Evolutionary conservation across 1,139 yeast species (phyloP).

Genomic region (Schizosaccharomyces versatilis): DNA sequence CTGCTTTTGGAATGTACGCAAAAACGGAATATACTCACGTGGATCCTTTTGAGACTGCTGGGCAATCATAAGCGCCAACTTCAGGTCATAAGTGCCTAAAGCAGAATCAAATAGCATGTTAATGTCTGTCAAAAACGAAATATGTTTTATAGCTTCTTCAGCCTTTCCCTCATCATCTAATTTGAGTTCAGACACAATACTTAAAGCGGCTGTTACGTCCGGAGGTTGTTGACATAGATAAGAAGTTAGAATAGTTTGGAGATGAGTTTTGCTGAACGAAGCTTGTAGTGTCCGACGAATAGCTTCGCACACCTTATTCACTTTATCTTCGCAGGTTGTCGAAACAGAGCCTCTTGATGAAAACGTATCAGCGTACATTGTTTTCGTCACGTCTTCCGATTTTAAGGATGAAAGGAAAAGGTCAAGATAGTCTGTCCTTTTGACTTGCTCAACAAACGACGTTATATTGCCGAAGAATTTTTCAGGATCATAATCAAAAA

Average conservation of each 20-base stretch:
- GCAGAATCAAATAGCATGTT: slow-evolving; percentile 61
- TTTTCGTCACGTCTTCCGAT: slow-evolving; percentile 65
- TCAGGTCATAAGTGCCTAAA: slow-evolving; percentile 62
- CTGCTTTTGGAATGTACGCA: slow-evolving; percentile 56
- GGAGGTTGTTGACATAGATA: slow-evolving; percentile 85
- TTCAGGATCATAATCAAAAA: slow-evolving; percentile 68
- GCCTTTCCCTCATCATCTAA: slow-evolving; percentile 19
- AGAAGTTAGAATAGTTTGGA: slow-evolving; percentile 71
- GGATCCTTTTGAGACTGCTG: slow-evolving; percentile 97
- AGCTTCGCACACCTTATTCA: slow-evolving; percentile 56
- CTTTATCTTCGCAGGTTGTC: slow-evolving; percentile 26
- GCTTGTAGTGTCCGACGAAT: slow-evolving; percentile 33
- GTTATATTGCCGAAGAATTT: slow-evolving; percentile 43
- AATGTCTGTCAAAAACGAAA: slow-evolving; percentile 81
- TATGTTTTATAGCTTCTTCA: slow-evolving; percentile 46
- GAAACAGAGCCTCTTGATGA: not conserved
- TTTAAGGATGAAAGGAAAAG: slow-evolving; percentile 30
- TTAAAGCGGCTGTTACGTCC: slow-evolving; percentile 51
- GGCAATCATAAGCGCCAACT: slow-evolving; percentile 60
- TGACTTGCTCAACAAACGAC: slow-evolving; percentile 48
- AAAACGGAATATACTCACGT: slow-evolving; percentile 80
- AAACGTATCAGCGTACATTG: slow-evolving; percentile 60
- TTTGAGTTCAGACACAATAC: slow-evolving; percentile 23
- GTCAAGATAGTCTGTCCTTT: slow-evolving; percentile 55
- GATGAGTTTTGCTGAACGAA: slow-evolving; percentile 34